Evolutionary conservation across 202 grass and related monocot genomes (phyloP).

Genomic region (Schoenoplectus tabernaemontani): DNA sequence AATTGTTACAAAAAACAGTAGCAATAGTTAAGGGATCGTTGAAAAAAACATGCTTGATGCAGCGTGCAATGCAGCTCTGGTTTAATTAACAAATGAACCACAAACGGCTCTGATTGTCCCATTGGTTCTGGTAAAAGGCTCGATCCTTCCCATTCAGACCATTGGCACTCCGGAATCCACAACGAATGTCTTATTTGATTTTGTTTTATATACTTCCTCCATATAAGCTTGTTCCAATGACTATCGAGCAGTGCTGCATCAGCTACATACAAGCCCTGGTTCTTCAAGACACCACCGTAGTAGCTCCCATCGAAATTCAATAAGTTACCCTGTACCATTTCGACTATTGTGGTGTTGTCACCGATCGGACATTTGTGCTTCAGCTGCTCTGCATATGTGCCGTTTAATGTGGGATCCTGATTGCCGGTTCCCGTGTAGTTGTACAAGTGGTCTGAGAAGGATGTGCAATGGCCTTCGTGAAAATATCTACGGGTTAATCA

Average conservation of each 20-base stretch:
- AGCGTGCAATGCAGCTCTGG: neutral
- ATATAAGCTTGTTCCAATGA: conserved; percentile 15
- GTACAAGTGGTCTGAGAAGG: conserved; percentile 50
- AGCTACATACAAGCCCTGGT: conserved; percentile 41
- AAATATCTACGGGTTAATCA: too few species aligned
- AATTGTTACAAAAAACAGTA: neutral
- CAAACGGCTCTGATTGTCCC: neutral
- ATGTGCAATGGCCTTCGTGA: conserved; percentile 62
- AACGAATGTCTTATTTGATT: neutral
- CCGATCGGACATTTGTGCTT: conserved; percentile 32
- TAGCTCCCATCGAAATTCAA: conserved; percentile 53
- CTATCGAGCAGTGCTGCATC: conserved; percentile 43
- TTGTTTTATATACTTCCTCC: neutral
- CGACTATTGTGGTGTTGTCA: conserved; percentile 16
- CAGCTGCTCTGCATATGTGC: conserved; percentile 32
- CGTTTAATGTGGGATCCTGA: conserved; percentile 41
- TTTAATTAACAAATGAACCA: neutral
- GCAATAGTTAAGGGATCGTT: neutral
- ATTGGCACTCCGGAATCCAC: neutral
- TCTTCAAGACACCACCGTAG: conserved; percentile 41
- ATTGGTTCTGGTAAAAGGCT: neutral
- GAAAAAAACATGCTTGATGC: neutral
- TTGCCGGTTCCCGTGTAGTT: conserved; percentile 22
- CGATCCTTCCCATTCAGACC: conserved; percentile 4
- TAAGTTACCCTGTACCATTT: conserved; percentile 63